Evolutionary conservation across 2,329 filamentous ascomycete genomes (phyloP).

Genomic region (Ambrosiella xylebori): DNA sequence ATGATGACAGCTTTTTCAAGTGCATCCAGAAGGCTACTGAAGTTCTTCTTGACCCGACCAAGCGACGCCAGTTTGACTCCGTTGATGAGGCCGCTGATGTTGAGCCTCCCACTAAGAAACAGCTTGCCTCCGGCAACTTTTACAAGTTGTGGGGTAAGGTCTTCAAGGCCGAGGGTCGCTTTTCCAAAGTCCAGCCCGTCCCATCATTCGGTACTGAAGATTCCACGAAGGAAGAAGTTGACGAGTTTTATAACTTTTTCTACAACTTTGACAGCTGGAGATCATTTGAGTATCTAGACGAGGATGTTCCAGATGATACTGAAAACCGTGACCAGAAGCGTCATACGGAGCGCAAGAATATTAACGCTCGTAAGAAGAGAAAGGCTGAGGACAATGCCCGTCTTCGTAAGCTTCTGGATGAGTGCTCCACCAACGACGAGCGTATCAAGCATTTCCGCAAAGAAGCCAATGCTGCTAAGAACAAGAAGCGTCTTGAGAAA

Average conservation of each 20-base stretch:
- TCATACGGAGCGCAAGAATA: conserved; percentile 95
- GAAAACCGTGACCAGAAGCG: conserved; percentile 99
- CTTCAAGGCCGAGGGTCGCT: conserved; percentile 82
- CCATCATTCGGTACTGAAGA: conserved; percentile 73
- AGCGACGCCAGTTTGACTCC: conserved; percentile 88
- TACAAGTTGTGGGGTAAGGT: conserved; percentile 88
- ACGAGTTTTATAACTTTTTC: conserved; percentile 98
- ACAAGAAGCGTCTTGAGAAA: conserved; percentile 80
- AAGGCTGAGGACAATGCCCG: conserved; percentile 95
- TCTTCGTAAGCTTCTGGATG: conserved; percentile 77
- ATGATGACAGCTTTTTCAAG: conserved; percentile 99
- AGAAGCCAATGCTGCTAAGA: conserved; percentile 81
- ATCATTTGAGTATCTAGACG: conserved; percentile 93
- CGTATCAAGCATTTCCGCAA: conserved; percentile 96
- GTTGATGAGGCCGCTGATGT: conserved; percentile 89
- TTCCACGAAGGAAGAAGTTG: conserved; percentile 73
- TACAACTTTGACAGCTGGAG: conserved; percentile 99
- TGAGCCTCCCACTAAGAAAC: conserved; percentile 83
- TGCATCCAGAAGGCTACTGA: conserved; percentile 98
- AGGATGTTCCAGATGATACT: conserved; percentile 97
- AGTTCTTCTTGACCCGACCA: conserved; percentile 76
- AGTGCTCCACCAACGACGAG: conserved; percentile 68
- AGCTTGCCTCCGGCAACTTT: conserved; percentile 69
- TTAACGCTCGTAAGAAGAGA: conserved; percentile 95
- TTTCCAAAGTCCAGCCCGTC: conserved; percentile 81